phyloP scores from a whole-genome alignment of 176 grass and related monocot species.

The Aegilops sharonensis region DNA sequence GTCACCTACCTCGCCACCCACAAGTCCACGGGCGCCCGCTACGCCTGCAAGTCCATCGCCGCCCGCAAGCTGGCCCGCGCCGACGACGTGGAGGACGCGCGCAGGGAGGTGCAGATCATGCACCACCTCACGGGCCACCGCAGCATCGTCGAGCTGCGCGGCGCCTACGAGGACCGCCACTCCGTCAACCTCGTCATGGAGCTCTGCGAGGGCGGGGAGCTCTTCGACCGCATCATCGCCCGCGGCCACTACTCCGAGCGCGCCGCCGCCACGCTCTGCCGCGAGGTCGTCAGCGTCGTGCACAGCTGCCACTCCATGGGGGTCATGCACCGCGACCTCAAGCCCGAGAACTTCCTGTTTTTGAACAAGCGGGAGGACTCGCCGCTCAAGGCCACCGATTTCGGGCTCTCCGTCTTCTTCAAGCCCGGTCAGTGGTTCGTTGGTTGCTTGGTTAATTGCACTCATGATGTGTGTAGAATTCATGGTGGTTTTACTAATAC shows the following conservation, averaged over 20 bases:
- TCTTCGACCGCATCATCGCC: constrained; percentile 95
- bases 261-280: constrained; percentile 64
- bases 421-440: constrained; percentile 52
- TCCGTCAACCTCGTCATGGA: constrained; percentile 98
- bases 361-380: constrained; percentile 65
- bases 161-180: constrained; percentile 88
- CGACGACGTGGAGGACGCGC: constrained; percentile 85
- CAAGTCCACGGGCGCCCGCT: constrained; percentile 37
- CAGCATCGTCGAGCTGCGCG: constrained; percentile 84
- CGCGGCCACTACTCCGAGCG: constrained; percentile 89
- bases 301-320: constrained; percentile 97
- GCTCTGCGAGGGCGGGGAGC: constrained; percentile 96
- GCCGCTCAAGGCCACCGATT: constrained; percentile 87
- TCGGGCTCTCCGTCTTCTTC: constrained; percentile 92
- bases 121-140: constrained; percentile 96
- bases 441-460: neutral
- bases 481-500: neutral
- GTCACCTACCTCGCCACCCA: constrained; percentile 89
- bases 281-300: constrained; percentile 73
- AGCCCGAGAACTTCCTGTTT: constrained; percentile 89
- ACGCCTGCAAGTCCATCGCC: constrained; percentile 96
- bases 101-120: constrained; percentile 96
- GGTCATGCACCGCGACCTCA: constrained; percentile 96
- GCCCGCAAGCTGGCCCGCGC: constrained; percentile 61
- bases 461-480: neutral